A percentile compares a stretch with the other conserved stretches of the same genome.
Conservation (phyloP, 192 early-diverging fungal genomes). For the Diversispora eburnea region DNA sequence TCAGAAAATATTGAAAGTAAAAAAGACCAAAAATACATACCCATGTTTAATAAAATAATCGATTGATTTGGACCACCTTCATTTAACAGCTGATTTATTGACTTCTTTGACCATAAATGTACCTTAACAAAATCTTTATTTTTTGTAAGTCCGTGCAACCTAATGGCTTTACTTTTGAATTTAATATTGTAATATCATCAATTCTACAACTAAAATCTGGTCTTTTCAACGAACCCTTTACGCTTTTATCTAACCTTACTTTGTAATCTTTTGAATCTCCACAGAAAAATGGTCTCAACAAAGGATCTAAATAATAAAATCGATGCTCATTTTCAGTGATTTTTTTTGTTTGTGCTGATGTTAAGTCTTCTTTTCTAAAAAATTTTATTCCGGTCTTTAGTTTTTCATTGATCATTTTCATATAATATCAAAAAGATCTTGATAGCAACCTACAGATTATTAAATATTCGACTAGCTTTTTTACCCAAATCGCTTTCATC, state of each 20-base stretch:
- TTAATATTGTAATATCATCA: slow-evolving; percentile 27
- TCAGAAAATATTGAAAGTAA: too few species aligned
- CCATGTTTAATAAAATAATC: too few species aligned
- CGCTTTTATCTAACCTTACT: slow-evolving; percentile 17
- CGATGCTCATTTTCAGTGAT: slow-evolving; percentile 18
- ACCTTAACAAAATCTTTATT: too few species aligned
- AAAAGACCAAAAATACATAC: too few species aligned
- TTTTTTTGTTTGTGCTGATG: background rate
- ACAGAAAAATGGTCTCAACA: slow-evolving; percentile 25
- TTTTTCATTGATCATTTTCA: too few species aligned
- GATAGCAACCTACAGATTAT: slow-evolving; percentile 23
- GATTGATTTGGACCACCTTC: too few species aligned
- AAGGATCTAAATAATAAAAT: slow-evolving; percentile 17
- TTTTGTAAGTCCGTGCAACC: too few species aligned
- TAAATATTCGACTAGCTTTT: slow-evolving; percentile 21
- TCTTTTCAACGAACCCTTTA: slow-evolving; percentile 23
- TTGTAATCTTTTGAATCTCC: slow-evolving; percentile 27
- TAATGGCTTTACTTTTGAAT: slow-evolving; percentile 22
- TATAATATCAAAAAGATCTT: slow-evolving; percentile 15
- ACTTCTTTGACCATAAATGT: too few species aligned
- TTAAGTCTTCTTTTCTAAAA: slow-evolving; percentile 8
- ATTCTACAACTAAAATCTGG: slow-evolving; percentile 26
- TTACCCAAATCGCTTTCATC: slow-evolving; percentile 4
- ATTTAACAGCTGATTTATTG: too few species aligned
- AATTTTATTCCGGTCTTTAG: background rate